Conservation (phyloP, 805 yeast genomes). For the Metschnikowia peoriensis region DNA sequence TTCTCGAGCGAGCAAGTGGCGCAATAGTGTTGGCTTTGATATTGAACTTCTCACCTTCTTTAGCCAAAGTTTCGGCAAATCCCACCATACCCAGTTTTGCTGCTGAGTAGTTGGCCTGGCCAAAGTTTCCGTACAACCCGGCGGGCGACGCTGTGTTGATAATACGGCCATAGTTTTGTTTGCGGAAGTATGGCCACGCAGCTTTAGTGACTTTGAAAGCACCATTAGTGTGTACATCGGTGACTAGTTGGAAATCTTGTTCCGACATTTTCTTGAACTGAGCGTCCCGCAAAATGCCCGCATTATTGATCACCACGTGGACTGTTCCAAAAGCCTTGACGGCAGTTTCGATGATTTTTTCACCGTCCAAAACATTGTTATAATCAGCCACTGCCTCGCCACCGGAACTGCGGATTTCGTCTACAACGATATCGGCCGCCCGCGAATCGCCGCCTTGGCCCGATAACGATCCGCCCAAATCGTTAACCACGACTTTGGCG, state of each 20-base stretch:
- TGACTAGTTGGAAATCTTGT: conserved; percentile 72
- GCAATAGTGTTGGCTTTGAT: conserved; percentile 86
- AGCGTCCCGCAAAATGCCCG: conserved; percentile 89
- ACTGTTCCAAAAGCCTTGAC: conserved; percentile 83
- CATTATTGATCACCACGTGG: conserved; percentile 87
- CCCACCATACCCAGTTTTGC: conserved; percentile 91
- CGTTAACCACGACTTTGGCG: conserved; percentile 94
- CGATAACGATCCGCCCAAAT: conserved; percentile 78
- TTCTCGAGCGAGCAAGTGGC: conserved; percentile 92
- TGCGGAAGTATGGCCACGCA: conserved; percentile 87
- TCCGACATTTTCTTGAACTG: conserved; percentile 84
- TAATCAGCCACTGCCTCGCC: conserved; percentile 93
- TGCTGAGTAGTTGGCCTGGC: conserved; percentile 93
- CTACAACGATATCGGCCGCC: conserved; percentile 88
- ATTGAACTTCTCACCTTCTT: conserved; percentile 86
- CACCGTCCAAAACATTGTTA: conserved; percentile 86
- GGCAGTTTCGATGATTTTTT: conserved; percentile 80
- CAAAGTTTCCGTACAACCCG: conserved; percentile 94
- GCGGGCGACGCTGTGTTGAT: conserved; percentile 97
- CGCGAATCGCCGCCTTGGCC: conserved; percentile 69
- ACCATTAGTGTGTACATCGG: conserved; percentile 88
- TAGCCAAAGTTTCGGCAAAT: conserved; percentile 89
- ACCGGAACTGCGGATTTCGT: conserved; percentile 72
- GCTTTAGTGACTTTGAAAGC: conserved; percentile 81
- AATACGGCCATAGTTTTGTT: conserved; percentile 85